Evolutionary conservation across 2,329 filamentous ascomycete genomes (phyloP).

Genomic region (Ophiostoma perfectum): DNA sequence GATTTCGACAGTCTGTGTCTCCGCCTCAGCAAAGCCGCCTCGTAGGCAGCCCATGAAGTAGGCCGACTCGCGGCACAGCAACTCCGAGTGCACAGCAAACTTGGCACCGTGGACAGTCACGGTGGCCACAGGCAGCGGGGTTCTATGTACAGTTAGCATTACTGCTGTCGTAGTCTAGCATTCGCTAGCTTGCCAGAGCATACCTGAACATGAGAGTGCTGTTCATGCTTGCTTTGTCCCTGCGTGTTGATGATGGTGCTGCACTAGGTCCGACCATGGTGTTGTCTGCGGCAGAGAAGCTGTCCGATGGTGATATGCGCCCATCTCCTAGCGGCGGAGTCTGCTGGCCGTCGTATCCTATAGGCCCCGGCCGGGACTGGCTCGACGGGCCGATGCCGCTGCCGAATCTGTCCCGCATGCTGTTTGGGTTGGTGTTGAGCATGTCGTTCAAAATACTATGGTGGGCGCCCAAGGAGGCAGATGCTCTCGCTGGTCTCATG

Average conservation of each 20-base stretch:
- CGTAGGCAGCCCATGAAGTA: constrained; percentile 27
- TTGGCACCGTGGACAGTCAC: constrained; percentile 23
- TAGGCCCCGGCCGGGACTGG: background rate
- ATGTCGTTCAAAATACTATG: background rate
- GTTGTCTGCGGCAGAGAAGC: background rate
- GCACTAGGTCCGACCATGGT: background rate
- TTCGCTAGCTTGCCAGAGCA: background rate
- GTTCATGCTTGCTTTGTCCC: background rate
- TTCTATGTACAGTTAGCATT: constrained; percentile 15
- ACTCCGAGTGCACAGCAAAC: constrained; percentile 25
- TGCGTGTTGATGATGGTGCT: background rate
- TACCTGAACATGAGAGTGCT: constrained; percentile 21
- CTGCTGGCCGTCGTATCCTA: background rate
- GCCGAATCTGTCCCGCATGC: background rate
- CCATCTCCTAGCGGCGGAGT: background rate
- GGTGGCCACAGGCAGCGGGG: constrained; percentile 23
- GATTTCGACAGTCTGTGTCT: constrained; percentile 25
- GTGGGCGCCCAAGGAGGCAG: background rate
- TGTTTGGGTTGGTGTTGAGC: background rate
- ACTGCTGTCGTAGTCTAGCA: no score
- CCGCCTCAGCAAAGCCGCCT: constrained; percentile 25
- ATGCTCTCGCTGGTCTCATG: background rate
- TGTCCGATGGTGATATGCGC: background rate
- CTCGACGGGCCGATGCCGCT: background rate
- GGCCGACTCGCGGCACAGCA: constrained; percentile 26